A percentile compares a stretch with the other conserved stretches of the same genome.
Conservation (phyloP, 2,329 filamentous ascomycete species). For the Lecanicillium sp. region DNA sequence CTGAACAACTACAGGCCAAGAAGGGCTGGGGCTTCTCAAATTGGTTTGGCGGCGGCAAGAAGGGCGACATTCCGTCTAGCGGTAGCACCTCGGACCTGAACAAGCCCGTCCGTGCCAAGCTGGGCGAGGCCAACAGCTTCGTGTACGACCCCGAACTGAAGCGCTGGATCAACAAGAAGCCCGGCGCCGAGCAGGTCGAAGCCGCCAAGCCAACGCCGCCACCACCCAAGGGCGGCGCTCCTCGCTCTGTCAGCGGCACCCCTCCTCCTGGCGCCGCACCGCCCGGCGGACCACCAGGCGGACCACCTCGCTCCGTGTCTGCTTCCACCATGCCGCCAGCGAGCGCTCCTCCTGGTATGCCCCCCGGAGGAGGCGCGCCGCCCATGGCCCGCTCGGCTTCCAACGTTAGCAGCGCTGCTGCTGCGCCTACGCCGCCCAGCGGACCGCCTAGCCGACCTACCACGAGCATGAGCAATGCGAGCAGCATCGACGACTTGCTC, state of each 20-base stretch:
- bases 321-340: constrained; percentile 23
- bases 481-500: constrained; percentile 87
- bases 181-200: constrained; percentile 54
- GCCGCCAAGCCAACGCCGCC: constrained; percentile 65
- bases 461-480: constrained; percentile 85
- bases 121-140: constrained; percentile 89
- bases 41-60: constrained; percentile 74
- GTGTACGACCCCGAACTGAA: constrained; percentile 94
- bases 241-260: constrained; percentile 45
- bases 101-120: constrained; percentile 80
- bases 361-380: constrained; percentile 28
- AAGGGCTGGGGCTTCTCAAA: constrained; percentile 75
- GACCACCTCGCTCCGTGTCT: constrained; percentile 18
- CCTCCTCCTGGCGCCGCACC: constrained; percentile 36
- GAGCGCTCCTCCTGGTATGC: constrained; percentile 14
- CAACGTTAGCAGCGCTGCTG: constrained; percentile 32
- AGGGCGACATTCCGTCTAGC: constrained; percentile 28
- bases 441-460: constrained; percentile 61
- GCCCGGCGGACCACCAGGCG: constrained; percentile 20
- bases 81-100: constrained; percentile 34
- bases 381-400: constrained; percentile 42
- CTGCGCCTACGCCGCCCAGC: constrained; percentile 23
- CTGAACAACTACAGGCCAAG: constrained; percentile 39
- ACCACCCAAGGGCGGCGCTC: constrained; percentile 57
- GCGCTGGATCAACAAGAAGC: constrained; percentile 97